A percentile compares a stretch with the other conserved stretches of the same genome.
Conservation (phyloP, 345 rosid species). For the Anacardium occidentale region DNA sequence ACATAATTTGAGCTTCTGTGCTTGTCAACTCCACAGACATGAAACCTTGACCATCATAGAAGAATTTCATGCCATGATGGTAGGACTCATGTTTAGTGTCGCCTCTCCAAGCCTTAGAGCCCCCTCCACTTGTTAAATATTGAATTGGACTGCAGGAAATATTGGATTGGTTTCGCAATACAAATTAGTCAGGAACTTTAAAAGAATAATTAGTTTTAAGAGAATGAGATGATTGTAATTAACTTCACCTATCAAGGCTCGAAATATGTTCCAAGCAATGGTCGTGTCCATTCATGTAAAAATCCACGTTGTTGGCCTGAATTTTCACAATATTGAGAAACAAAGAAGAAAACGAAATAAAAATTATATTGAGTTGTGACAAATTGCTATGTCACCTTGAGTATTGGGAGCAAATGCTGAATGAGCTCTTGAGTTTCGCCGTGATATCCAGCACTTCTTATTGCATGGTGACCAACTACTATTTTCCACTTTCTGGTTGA, state of each 20-base stretch:
- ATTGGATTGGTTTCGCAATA: background rate
- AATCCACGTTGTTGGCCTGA: constrained; percentile 47
- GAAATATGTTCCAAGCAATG: constrained; percentile 46
- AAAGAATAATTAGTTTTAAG: no score
- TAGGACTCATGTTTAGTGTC: constrained; percentile 27
- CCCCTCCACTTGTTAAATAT: constrained; percentile 77
- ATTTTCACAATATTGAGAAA: background rate
- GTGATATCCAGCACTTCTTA: constrained; percentile 50
- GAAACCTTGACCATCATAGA: constrained; percentile 83
- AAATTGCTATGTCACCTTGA: constrained; percentile 30
- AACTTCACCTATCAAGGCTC: constrained; percentile 35
- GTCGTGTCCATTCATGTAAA: constrained; percentile 55
- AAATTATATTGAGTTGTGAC: no score
- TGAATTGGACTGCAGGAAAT: constrained; percentile 44
- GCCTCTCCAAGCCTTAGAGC: constrained; percentile 86
- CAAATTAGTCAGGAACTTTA: background rate
- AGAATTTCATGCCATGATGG: constrained; percentile 47
- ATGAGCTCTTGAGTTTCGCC: constrained; percentile 42
- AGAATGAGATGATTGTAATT: no score
- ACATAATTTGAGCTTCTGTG: constrained; percentile 30
- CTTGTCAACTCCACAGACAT: constrained; percentile 48
- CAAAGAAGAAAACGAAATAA: background rate
- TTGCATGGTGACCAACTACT: constrained; percentile 54
- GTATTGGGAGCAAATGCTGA: constrained; percentile 38
- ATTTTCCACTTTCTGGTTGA: constrained; percentile 51